A percentile compares a stretch with the other conserved stretches of the same genome.
Evolutionary conservation across 2,329 filamentous ascomycete species (phyloP).

Genomic region (Podosphaera leucotricha): DNA sequence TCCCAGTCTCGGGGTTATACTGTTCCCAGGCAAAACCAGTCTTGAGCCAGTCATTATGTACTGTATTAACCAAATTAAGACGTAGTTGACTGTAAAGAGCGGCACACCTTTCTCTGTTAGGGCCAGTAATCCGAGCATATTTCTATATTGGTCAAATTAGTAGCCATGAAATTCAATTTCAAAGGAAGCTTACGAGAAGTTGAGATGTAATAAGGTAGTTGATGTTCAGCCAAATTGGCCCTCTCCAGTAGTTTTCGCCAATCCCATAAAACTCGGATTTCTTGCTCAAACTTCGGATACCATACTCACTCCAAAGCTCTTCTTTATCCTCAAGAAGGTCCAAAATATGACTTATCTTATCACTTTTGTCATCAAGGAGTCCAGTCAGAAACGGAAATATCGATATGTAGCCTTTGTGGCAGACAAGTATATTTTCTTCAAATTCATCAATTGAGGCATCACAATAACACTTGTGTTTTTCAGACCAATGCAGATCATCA

Average conservation of each 20-base stretch:
- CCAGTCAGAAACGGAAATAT: conserved; percentile 82
- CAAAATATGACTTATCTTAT: conserved; percentile 49
- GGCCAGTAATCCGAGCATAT: conserved; percentile 33
- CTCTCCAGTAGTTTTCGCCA: conserved; percentile 90
- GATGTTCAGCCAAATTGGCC: conserved; percentile 86
- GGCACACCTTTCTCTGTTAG: conserved; percentile 43
- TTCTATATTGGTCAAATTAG: conserved; percentile 29
- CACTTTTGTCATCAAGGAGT: conserved; percentile 48
- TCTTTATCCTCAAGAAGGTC: conserved; percentile 59
- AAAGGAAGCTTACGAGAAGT: conserved; percentile 38
- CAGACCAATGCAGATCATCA: conserved; percentile 81
- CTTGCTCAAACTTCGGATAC: conserved; percentile 75
- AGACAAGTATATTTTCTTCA: conserved; percentile 72
- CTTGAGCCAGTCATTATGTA: conserved; percentile 67
- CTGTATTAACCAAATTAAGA: conserved; percentile 67
- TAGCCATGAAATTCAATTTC: neutral
- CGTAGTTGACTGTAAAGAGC: conserved; percentile 56
- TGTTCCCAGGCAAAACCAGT: conserved; percentile 98
- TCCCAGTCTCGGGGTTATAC: conserved; percentile 81
- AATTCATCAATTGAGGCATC: conserved; percentile 90
- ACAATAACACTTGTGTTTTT: conserved; percentile 62
- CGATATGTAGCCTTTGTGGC: conserved; percentile 90
- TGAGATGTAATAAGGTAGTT: conserved; percentile 72
- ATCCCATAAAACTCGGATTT: conserved; percentile 67
- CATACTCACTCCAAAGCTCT: conserved; percentile 73